phyloP scores from a whole-genome alignment of 306 rosid genomes.

The Pterocarpus santalinus region DNA sequence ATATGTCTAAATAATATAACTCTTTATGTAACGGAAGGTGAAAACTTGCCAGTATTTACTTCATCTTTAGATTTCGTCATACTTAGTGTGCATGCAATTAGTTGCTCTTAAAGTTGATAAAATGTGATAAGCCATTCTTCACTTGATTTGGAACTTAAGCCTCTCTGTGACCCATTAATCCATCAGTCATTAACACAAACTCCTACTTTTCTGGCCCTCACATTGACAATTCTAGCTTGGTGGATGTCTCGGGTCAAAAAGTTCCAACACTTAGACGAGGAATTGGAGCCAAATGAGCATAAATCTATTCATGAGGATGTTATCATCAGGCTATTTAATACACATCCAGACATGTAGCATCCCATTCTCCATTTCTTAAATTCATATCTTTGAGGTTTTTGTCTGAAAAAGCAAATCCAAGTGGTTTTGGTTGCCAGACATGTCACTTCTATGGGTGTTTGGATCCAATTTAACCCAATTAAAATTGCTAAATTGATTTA shows the following conservation, averaged over 20 bases:
- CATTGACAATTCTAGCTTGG: conserved; percentile 52
- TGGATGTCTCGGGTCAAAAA: conserved; percentile 55
- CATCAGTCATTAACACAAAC: conserved; percentile 55
- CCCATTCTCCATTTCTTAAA: neutral
- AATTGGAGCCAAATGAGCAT: conserved; percentile 57
- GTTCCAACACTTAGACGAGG: conserved; percentile 46
- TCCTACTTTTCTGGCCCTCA: conserved; percentile 48
- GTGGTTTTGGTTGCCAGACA: conserved; percentile 54
- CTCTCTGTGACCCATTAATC: conserved; percentile 39
- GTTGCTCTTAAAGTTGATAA: neutral
- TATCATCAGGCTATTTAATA: conserved; percentile 48
- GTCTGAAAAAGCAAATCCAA: conserved; percentile 50
- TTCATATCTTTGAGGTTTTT: conserved; percentile 17
- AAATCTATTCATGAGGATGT: conserved; percentile 44
- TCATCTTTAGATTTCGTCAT: too few species aligned
- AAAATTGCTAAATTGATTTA: too few species aligned
- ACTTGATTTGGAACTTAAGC: conserved; percentile 56
- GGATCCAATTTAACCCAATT: too few species aligned
- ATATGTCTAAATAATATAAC: too few species aligned
- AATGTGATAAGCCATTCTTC: conserved; percentile 69
- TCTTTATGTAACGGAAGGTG: too few species aligned
- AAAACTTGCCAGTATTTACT: too few species aligned
- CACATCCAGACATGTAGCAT: neutral
- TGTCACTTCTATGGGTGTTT: conserved; percentile 34
- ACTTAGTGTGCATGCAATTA: too few species aligned